Percentiles rank a stretch among this genome's conserved stretches.
These are phyloP conservation scores for Agaricus blazei DNA, from an alignment of 768 basidiomycete species.

Conservation along the genomic window DNA sequence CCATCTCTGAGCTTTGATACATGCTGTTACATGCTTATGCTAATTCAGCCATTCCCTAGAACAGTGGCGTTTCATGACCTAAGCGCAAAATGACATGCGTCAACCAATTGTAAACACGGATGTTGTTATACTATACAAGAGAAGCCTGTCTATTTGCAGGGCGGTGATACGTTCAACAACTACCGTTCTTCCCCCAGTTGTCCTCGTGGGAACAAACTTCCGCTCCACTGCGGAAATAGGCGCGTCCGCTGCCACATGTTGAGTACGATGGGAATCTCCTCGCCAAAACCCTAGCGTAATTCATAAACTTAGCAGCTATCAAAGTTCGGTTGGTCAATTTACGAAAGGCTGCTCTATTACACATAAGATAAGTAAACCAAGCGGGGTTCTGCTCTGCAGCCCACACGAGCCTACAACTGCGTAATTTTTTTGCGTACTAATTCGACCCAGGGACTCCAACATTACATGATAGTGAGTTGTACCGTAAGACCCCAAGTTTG, in stretches of 20 bases:
- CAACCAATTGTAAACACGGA: neutral
- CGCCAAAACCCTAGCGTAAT: constrained; percentile 2
- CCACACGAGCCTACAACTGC: neutral
- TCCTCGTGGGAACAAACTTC: constrained; percentile 1
- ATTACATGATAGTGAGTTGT: no score
- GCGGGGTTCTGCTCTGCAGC: neutral
- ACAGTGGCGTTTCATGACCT: constrained; percentile 7
- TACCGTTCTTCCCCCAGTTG: constrained; percentile 10
- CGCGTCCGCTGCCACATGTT: constrained; percentile 30
- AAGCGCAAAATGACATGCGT: neutral
- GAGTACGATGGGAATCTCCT: constrained; percentile 11
- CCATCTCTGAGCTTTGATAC: neutral
- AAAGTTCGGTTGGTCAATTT: neutral
- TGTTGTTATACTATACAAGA: neutral
- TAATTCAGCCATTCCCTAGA: neutral
- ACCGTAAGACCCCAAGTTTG: no score
- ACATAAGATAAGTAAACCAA: neutral
- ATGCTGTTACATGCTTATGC: neutral
- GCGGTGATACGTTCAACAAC: constrained; percentile 16
- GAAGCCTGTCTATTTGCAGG: constrained; percentile 6
- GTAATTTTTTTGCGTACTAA: neutral
- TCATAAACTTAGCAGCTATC: neutral
- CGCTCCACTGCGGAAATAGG: constrained; percentile 28
- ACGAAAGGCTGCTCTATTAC: neutral
- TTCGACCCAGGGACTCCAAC: no score